Base-by-base conservation (phyloP, 139 green algal genomes). In the Microglena sp. region DNA sequence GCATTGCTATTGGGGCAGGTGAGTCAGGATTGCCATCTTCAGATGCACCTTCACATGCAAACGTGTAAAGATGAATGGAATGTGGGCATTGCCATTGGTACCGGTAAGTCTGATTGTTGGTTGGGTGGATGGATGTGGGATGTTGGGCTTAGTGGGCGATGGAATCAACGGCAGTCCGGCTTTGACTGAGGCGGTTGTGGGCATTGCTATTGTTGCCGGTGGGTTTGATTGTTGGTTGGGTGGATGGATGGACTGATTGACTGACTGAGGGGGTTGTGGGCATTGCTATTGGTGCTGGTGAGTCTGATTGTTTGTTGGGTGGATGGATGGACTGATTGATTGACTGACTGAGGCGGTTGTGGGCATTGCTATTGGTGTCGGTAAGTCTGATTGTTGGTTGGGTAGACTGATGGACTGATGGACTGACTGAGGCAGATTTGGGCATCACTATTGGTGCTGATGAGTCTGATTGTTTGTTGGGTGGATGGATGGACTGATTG, bases 131-230 rank as follows among this genome's bases (percentile, higher is more conserved):
- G 62, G 35, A 29, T 75, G 84, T n/a, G n/a, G n/a, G n/a, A n/a
- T n/a, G n/a, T n/a, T n/a, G n/a, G n/a, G n/a, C n/a, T n/a, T n/a
- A n/a, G n/a, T n/a, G n/a, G n/a, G n/a, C n/a, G n/a, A n/a, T n/a
- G 93, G 93, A 33, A 83, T 99, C 34, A 99, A 99, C 71, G 93
- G 98, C 82, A 83, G 84, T 0, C 93, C 93, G 1, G 93, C 93
- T 5, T 76, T 99, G 59, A 87, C 82, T 0, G 84, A 87, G 21
- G 91, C 93, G 0, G 92, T 97, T 67, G 82, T 97, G 29, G 93
- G 93, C 34, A 90, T 98, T 24, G 91, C 93, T 1, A 80, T 98
- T 3, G 91, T 89, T 3, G 74, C 73, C 1, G 89, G 85, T 62
- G 55, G 15, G 8, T 40, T 5, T 62, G 55, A 40, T 5, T 6